phyloP scores from a whole-genome alignment of 2,329 filamentous ascomycete genomes.

The Cladobotryum protrusum region DNA sequence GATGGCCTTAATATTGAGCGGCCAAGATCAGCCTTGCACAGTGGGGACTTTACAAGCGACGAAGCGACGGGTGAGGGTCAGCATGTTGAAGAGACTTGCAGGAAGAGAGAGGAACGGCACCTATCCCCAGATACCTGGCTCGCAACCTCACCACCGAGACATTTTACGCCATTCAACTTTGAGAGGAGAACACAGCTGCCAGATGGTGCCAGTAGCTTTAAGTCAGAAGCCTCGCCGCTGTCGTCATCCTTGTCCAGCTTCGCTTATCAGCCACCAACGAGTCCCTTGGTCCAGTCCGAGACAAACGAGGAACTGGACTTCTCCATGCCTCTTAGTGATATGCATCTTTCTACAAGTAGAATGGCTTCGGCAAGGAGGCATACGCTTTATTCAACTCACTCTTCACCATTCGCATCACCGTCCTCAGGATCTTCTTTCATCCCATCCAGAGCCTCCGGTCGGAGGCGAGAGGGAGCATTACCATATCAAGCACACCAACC shows the following conservation, averaged over 20 bases:
- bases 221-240: constrained; percentile 51
- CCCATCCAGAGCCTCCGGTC: constrained; percentile 22
- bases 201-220: constrained; percentile 31
- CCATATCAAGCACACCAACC: constrained; percentile 76
- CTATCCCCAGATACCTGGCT: constrained; percentile 37
- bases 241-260: constrained; percentile 75
- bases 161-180: constrained; percentile 42
- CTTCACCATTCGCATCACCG: constrained; percentile 37
- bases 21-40: constrained; percentile 69
- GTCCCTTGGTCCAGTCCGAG: constrained; percentile 81
- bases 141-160: constrained; percentile 50
- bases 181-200: constrained; percentile 27
- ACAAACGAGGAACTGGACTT: constrained; percentile 70
- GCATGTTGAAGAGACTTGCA: constrained; percentile 1
- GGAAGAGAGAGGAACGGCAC: constrained; percentile 14
- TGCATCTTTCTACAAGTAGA: constrained; percentile 40
- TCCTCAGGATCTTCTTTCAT: constrained; percentile 25
- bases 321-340: constrained; percentile 45
- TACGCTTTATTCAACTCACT: constrained; percentile 61
- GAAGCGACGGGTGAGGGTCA: constrained; percentile 16
- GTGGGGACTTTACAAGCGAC: constrained; percentile 56
- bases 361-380: constrained; percentile 51
- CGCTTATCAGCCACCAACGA: constrained; percentile 81
- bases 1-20: constrained; percentile 66
- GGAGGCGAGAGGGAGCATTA: constrained; percentile 53